A percentile compares a stretch with the other conserved stretches of the same genome.
phyloP scores from a whole-genome alignment of 257 asterid species.

The Solanum chiquidenum region DNA sequence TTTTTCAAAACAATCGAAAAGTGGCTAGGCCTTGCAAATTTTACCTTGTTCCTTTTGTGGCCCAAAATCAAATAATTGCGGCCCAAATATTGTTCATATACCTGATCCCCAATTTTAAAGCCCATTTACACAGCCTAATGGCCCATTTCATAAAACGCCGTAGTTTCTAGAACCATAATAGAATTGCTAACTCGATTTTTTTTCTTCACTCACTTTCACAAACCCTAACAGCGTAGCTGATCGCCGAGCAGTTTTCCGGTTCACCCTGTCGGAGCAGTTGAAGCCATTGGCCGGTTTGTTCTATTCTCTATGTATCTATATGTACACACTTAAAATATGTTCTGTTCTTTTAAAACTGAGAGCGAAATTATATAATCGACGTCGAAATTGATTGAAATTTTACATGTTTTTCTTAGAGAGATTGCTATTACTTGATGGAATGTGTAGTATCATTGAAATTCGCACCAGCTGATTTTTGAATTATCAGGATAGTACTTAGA shows the following conservation, averaged over 20 bases:
- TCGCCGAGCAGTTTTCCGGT: not conserved
- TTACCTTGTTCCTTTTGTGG: not conserved
- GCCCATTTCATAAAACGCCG: not conserved
- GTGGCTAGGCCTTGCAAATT: not conserved
- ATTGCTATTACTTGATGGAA: not conserved
- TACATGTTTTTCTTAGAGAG: not conserved
- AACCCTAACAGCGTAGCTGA: not conserved
- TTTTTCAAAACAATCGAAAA: not conserved
- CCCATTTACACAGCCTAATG: not conserved
- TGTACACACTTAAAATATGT: not conserved
- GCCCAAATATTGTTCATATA: not conserved
- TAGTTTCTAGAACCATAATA: not conserved
- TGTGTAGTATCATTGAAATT: not conserved
- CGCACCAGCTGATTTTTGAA: not conserved
- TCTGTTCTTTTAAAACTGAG: not conserved
- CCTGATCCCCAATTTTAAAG: not conserved
- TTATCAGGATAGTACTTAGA: not conserved
- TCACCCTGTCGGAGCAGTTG: not conserved
- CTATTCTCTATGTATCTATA: not conserved
- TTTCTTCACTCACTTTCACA: not conserved
- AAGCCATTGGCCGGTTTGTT: not conserved
- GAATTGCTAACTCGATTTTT: not conserved
- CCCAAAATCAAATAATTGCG: not conserved
- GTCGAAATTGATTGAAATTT: not conserved
- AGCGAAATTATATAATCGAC: not conserved